Percentiles rank a stretch among this genome's conserved stretches.
Conservation (phyloP, 2,329 filamentous ascomycete genomes). For the Alternaria atra region DNA sequence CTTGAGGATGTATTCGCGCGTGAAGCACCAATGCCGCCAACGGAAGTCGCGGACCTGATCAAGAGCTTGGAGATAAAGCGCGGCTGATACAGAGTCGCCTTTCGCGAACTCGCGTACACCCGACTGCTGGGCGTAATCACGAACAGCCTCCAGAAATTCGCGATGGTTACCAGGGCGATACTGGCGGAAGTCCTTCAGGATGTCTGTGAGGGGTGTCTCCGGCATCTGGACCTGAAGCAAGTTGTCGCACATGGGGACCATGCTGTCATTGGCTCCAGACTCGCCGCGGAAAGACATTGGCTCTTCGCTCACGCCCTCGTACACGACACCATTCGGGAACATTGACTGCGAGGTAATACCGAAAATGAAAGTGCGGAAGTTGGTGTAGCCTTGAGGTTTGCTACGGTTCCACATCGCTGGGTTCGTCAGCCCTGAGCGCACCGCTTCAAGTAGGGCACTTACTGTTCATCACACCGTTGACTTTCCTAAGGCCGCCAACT, state of each 20-base stretch:
- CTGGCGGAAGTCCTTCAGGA: conserved; percentile 85
- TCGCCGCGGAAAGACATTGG: conserved; percentile 88
- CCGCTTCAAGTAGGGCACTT: conserved; percentile 33
- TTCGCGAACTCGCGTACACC: conserved; percentile 69
- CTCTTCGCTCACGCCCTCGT: conserved; percentile 81
- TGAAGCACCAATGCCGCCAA: conserved; percentile 88
- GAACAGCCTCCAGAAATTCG: conserved; percentile 80
- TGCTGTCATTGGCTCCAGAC: conserved; percentile 92
- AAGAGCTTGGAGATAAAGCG: conserved; percentile 61
- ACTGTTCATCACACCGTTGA: conserved; percentile 83
- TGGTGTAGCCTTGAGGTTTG: conserved; percentile 82
- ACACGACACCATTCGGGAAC: conserved; percentile 92
- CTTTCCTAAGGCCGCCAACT: conserved; percentile 70
- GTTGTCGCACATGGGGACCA: conserved; percentile 90
- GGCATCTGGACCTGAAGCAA: conserved; percentile 89
- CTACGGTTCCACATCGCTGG: conserved; percentile 88
- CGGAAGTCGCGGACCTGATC: conserved; percentile 83
- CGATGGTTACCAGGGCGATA: conserved; percentile 91
- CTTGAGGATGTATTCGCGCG: conserved; percentile 84
- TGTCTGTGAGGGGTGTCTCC: conserved; percentile 84
- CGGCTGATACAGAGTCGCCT: conserved; percentile 66
- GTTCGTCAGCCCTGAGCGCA: conserved; percentile 10
- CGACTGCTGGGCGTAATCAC: conserved; percentile 59
- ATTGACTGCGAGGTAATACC: conserved; percentile 92
- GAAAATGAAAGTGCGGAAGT: conserved; percentile 96